A percentile compares a stretch with the other conserved stretches of the same genome.
Conservation (phyloP, 306 rosid genomes). For the Benincasa hispida region DNA sequence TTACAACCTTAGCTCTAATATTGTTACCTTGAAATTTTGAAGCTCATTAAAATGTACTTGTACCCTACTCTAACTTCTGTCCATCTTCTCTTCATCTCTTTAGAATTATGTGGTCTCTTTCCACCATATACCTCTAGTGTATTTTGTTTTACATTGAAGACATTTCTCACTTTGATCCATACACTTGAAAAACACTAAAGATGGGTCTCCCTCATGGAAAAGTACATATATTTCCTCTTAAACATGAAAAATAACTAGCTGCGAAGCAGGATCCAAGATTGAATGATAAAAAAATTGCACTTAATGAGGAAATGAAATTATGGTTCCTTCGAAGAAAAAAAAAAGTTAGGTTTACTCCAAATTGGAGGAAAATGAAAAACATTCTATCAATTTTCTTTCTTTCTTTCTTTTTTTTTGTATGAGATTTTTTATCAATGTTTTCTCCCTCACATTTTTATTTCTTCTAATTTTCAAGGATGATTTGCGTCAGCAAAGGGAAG, state of each 20-base stretch:
- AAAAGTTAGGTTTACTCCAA: not conserved
- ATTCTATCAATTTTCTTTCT: not conserved
- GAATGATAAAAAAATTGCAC: not conserved
- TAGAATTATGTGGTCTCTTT: not conserved
- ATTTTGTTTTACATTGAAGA: not conserved
- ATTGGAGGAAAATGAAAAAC: not conserved
- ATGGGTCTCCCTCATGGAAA: not conserved
- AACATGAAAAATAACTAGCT: not conserved
- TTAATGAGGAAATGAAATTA: not conserved
- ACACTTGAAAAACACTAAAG: not conserved
- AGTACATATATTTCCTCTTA: not conserved
- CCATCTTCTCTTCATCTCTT: not conserved
- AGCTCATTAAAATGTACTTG: not conserved
- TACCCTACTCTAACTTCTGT: not conserved
- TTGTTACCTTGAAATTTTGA: not conserved
- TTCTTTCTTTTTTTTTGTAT: not conserved
- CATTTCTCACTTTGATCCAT: not conserved
- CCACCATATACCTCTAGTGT: not conserved
- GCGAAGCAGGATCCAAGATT: not conserved
- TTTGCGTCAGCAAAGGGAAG: conserved; percentile 86
- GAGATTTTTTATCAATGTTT: not conserved
- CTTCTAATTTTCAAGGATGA: conserved; percentile 45
- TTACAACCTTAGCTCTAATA: not conserved
- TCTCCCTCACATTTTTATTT: conserved; percentile 8
- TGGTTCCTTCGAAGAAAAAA: not conserved